These are phyloP conservation scores for Epichloe gansuensis DNA, from an alignment of 2,329 filamentous ascomycete species.

Conservation along the genomic window DNA sequence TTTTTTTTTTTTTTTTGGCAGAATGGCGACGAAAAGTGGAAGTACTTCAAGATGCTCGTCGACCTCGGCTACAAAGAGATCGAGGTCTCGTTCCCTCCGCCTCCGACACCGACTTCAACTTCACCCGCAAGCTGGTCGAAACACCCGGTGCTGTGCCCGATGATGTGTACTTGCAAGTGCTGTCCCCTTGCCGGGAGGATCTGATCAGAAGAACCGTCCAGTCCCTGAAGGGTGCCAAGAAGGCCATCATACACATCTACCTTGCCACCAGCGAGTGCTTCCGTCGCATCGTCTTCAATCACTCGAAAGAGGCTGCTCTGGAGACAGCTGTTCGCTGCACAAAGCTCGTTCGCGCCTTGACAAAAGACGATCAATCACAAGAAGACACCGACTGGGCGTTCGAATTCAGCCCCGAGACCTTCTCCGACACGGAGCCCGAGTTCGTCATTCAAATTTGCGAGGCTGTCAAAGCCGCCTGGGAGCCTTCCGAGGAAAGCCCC, in stretches of 20 bases:
- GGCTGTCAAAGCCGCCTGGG: conserved; percentile 91
- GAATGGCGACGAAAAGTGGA: conserved; percentile 91
- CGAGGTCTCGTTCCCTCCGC: conserved; percentile 89
- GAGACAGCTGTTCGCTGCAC: conserved; percentile 77
- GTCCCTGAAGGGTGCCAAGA: conserved; percentile 78
- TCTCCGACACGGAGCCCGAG: conserved; percentile 80
- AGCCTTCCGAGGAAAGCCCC: conserved; percentile 60
- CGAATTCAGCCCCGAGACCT: conserved; percentile 77
- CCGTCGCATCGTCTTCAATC: conserved; percentile 79
- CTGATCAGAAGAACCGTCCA: conserved; percentile 85
- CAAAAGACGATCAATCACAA: conserved; percentile 58
- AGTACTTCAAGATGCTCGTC: conserved; percentile 88
- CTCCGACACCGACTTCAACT: conserved; percentile 92
- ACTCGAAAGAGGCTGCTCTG: conserved; percentile 69
- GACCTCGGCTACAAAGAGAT: conserved; percentile 96
- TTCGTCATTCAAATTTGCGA: conserved; percentile 77
- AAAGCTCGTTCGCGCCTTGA: conserved; percentile 76
- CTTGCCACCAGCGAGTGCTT: conserved; percentile 95
- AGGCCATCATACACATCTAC: conserved; percentile 90
- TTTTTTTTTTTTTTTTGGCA: conserved; percentile 20
- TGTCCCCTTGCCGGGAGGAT: conserved; percentile 84
- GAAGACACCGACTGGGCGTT: conserved; percentile 58
- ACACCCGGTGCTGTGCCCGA: conserved; percentile 74
- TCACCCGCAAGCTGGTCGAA: conserved; percentile 75
- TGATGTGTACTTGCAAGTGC: conserved; percentile 84